Evolutionary conservation across 208 protist species (phyloP), one percentile per base, ranked within the genome.

Genomic region (Trypanosoma avium): DNA sequence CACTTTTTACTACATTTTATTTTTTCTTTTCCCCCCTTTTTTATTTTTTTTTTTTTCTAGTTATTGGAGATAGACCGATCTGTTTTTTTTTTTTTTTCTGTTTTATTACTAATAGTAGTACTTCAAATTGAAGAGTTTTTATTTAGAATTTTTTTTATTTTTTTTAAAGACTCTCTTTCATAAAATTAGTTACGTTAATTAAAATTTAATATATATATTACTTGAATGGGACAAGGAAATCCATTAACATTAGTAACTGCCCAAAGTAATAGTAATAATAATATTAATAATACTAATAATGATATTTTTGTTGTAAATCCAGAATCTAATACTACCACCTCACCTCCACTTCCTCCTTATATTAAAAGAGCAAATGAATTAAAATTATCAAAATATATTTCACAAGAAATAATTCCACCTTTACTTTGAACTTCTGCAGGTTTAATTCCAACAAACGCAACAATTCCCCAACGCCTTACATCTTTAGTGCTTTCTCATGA

Each of bases 1-100:
- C 32, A 17, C 42, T 32, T 69, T 47, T 63, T 13, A 60, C 17
- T 70, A 10, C 24, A 49, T 63, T 30, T 58, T 10, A 30, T 22
- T 22, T 35, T 46, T 61, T 30, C 26, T 26, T 50, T 24, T 52
- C n/a, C 48, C n/a, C 3, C 40, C 24, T 63, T 53, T 38, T 4
- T 46, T 50, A 22, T 26, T 30, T n/a, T n/a, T n/a, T n/a, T n/a
- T n/a, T n/a, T n/a, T n/a, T n/a, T n/a, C n/a, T n/a, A n/a, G n/a
- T n/a, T n/a, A n/a, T n/a, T n/a, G n/a, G n/a, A n/a, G n/a, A n/a
- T n/a, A n/a, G n/a, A n/a, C n/a, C 27, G 19, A 27, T 54, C 30
- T 53, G 2, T 55, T 26, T 53, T 21, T 55, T n/a, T 54, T 13
- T 65, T 15, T 54, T 19, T 65, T 26, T 22, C 6, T 63, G 42